Evolutionary conservation across 2,329 filamentous ascomycete genomes (phyloP), one percentile per base, ranked within the genome.

Genomic region (Stachybotrys elegans): DNA sequence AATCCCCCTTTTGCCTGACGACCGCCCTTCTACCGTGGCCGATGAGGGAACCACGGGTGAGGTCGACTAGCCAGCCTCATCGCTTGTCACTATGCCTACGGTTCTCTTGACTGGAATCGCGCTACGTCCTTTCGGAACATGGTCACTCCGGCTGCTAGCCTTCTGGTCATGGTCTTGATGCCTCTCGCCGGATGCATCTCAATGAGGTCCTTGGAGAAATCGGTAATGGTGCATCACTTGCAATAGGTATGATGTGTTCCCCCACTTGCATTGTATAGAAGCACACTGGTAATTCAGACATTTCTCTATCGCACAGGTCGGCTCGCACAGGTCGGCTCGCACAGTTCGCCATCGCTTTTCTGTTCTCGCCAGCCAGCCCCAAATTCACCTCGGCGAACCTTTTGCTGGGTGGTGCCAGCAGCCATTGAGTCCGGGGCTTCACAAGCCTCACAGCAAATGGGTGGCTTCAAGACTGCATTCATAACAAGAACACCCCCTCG

Each of bases 181-280:
- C 40, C 31, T 20, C 19, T 43, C 20, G 27, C 40, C 19, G 19
- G 40, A 4, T 43, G 34, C 20, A 21, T 43, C 13, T 43, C 29
- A 8, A 43, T 43, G 31, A 27, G 40, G 16, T 43, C 40, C 29
- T 43, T n/a, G 40, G 40, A 22, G 40, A 43, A 31, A 43, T 31
- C 21, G 29, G 36, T 22, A 32, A 43, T 21, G 40, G 40, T 22
- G 31, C 40, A 11, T 11, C 40, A n/a, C 40, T 43, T 9, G 40
- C 40, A 9, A 36, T 43, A 11, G 40, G 29, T 43, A 19, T n/a
- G 29, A 16, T 9, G 13, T 35, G 7, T 16, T 16, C 32, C 19
- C 19, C 13, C 7, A 8, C 9, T 8, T 16, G n/a, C 13, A 35
- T 9, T 35, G 14, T 13, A 35, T 35, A 7, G n/a, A 13, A 9